These are phyloP conservation scores for Talaromyces trachyspermus DNA, from an alignment of 495 filamentous ascomycete genomes.

Conservation along the genomic window DNA sequence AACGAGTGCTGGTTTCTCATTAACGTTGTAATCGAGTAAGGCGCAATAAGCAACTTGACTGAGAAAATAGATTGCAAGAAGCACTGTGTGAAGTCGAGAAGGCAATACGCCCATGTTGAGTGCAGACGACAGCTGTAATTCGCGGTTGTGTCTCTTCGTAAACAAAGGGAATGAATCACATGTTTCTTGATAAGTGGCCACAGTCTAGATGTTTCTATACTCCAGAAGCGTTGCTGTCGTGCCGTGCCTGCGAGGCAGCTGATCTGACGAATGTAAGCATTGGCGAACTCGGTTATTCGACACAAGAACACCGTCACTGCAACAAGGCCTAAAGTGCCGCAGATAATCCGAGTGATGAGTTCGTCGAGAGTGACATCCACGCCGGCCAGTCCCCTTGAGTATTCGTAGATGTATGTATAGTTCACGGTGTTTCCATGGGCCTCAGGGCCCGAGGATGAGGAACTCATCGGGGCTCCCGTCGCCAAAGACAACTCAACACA, in stretches of 20 bases:
- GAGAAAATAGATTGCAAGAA: constrained; percentile 63
- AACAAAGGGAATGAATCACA: constrained; percentile 77
- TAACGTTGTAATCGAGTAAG: constrained; percentile 56
- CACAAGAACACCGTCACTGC: constrained; percentile 47
- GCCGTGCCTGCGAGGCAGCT: constrained; percentile 48
- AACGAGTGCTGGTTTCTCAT: constrained; percentile 42
- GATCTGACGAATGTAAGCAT: constrained; percentile 65
- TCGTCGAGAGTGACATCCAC: constrained; percentile 39
- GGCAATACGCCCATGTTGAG: constrained; percentile 86
- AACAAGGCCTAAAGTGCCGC: constrained; percentile 39
- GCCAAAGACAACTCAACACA: not conserved
- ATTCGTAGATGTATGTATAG: constrained; percentile 36
- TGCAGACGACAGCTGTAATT: constrained; percentile 79
- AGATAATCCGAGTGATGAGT: constrained; percentile 35
- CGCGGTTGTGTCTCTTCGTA: constrained; percentile 77
- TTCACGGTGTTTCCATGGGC: constrained; percentile 30
- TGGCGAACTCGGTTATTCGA: constrained; percentile 53
- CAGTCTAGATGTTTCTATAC: constrained; percentile 55
- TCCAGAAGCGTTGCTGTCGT: constrained; percentile 51
- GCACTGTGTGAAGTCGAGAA: constrained; percentile 70
- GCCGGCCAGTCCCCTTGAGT: constrained; percentile 34
- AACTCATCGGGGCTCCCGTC: constrained; percentile 29
- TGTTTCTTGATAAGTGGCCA: constrained; percentile 73
- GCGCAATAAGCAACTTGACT: constrained; percentile 77
- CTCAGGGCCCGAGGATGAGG: constrained; percentile 19